Percentiles rank a stretch among this genome's conserved stretches.
Evolutionary conservation across 306 rosid species (phyloP).

Genomic region (Delonix regia): DNA sequence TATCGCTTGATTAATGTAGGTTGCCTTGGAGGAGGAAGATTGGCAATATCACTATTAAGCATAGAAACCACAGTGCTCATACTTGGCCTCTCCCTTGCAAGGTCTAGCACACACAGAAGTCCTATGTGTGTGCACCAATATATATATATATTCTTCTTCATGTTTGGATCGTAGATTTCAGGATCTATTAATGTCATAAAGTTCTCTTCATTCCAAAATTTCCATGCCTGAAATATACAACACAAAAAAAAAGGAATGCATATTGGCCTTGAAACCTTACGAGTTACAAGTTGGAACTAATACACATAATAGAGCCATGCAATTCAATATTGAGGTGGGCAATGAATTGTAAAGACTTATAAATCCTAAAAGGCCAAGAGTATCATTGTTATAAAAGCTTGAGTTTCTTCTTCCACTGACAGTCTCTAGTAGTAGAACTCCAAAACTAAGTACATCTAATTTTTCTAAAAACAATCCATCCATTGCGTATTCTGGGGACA

Average conservation of each 20-base stretch:
- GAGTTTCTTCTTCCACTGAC: background rate
- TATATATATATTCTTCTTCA: conserved; percentile 16
- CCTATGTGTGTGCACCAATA: conserved; percentile 39
- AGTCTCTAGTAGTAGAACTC: background rate
- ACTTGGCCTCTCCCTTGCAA: conserved; percentile 6
- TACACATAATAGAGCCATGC: background rate
- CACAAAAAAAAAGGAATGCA: background rate
- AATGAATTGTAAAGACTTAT: background rate
- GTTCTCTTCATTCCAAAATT: conserved; percentile 29
- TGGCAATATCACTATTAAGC: conserved; percentile 12
- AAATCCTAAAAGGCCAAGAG: background rate
- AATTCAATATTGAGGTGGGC: background rate
- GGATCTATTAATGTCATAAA: conserved; percentile 17
- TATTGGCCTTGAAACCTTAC: background rate
- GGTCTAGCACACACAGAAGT: conserved; percentile 40
- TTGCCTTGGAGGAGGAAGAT: background rate
- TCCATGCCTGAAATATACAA: conserved; percentile 10
- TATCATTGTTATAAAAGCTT: background rate
- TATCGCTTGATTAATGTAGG: conserved; percentile 24
- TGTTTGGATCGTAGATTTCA: background rate
- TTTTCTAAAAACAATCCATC: conserved; percentile 26
- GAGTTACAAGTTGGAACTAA: background rate
- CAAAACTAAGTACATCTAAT: conserved; percentile 35
- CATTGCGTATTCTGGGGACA: background rate
- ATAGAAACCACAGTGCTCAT: conserved; percentile 13